Evolutionary conservation across 2,329 filamentous ascomycete genomes (phyloP).

Genomic region (Phoma sp.): DNA sequence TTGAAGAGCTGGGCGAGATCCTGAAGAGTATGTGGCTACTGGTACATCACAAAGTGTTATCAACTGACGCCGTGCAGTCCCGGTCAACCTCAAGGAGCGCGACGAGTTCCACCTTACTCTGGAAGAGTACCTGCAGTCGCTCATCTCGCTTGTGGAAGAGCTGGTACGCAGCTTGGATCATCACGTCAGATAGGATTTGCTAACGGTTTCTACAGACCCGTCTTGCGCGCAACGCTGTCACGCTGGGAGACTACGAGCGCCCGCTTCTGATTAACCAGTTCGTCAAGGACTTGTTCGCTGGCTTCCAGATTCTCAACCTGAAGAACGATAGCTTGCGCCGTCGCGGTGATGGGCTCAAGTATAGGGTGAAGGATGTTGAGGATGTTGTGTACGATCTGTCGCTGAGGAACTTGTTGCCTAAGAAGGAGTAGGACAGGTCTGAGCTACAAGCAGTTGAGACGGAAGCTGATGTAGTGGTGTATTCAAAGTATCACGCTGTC

Average conservation of each 20-base stretch:
- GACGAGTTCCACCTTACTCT: conserved; percentile 96
- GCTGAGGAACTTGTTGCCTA: conserved; percentile 74
- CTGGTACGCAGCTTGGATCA: conserved; percentile 57
- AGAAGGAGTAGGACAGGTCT: conserved; percentile 26
- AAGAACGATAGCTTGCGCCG: conserved; percentile 93
- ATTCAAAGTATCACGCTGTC: background rate
- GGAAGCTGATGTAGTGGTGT: background rate
- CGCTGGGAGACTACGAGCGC: conserved; percentile 82
- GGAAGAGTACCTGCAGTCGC: conserved; percentile 91
- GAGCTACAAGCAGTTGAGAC: background rate
- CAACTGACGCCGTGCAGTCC: conserved; percentile 62
- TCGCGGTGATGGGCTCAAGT: conserved; percentile 92
- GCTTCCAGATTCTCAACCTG: conserved; percentile 95
- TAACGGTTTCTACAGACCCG: conserved; percentile 62
- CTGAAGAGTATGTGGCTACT: conserved; percentile 65
- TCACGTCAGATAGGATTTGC: background rate
- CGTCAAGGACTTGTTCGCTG: conserved; percentile 92
- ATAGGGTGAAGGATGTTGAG: conserved; percentile 96
- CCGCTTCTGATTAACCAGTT: conserved; percentile 89
- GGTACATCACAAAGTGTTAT: background rate
- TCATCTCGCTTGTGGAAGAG: conserved; percentile 89
- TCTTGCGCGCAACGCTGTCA: conserved; percentile 92
- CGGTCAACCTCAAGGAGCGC: conserved; percentile 85
- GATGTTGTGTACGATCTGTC: conserved; percentile 97
- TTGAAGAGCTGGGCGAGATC: conserved; percentile 83